Percentiles rank a stretch among this genome's conserved stretches.
Evolutionary conservation across 306 rosid species (phyloP).

Genomic region (Cicer judaicum): DNA sequence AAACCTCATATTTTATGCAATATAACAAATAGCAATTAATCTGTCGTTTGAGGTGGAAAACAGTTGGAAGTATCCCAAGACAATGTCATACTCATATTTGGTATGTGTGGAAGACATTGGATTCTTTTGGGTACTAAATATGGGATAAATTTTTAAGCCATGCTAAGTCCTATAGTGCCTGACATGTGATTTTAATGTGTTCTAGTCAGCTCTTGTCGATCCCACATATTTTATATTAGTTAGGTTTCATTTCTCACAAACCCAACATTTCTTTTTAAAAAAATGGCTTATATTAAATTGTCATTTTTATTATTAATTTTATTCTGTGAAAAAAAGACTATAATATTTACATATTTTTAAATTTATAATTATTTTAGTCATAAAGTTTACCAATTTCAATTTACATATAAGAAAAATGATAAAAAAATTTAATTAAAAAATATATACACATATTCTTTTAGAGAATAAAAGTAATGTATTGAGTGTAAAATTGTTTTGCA

Average conservation of each 20-base stretch:
- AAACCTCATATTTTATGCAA: conserved; percentile 3
- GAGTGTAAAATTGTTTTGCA: too few relatives aligned
- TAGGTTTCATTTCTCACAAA: conserved; percentile 25
- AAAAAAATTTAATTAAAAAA: too few relatives aligned
- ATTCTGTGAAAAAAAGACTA: background rate
- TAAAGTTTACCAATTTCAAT: background rate
- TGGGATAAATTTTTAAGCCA: conserved; percentile 15
- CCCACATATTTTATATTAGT: conserved; percentile 5
- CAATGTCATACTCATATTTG: conserved; percentile 27
- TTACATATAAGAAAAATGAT: too few relatives aligned
- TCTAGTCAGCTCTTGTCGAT: conserved; percentile 37
- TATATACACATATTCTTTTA: too few relatives aligned
- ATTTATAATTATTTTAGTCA: background rate
- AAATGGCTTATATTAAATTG: background rate
- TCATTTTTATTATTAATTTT: background rate
- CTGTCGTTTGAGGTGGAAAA: conserved; percentile 35
- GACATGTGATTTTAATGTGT: conserved; percentile 49
- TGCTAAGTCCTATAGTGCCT: conserved; percentile 34
- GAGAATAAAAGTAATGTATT: too few relatives aligned
- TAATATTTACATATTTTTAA: background rate
- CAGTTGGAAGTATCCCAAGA: conserved; percentile 44
- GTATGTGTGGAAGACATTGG: conserved; percentile 45
- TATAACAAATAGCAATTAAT: background rate
- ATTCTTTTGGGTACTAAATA: conserved; percentile 38
- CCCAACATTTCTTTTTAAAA: background rate